Evolutionary conservation across 2,329 filamentous ascomycete genomes (phyloP).

Genomic region (Pseudocercospora musae): DNA sequence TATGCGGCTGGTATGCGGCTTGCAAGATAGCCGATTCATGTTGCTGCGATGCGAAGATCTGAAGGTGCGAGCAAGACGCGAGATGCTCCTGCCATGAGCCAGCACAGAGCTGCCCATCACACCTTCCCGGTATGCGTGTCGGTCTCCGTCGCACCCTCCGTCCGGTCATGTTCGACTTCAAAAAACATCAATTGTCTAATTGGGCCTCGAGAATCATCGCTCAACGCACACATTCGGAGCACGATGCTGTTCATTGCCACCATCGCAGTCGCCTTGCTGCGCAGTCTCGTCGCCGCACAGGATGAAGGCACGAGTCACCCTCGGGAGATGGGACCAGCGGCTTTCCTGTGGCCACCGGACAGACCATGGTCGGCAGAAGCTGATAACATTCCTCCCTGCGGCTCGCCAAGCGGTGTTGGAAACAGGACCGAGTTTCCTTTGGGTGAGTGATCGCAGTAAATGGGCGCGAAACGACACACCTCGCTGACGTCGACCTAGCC

Average conservation of each 20-base stretch:
- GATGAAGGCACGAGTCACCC: background rate
- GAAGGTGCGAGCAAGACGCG: background rate
- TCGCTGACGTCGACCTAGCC: constrained; percentile 35
- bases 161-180: background rate
- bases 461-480: background rate
- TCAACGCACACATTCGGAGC: background rate
- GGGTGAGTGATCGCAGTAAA: constrained; percentile 36
- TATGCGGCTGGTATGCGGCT: no score
- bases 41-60: background rate
- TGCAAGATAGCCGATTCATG: no score
- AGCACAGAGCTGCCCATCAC: background rate
- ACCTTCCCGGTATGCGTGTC: background rate
- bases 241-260: background rate
- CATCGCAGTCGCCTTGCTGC: background rate
- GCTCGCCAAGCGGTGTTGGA: constrained; percentile 46
- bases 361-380: constrained; percentile 53
- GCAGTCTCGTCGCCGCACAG: background rate
- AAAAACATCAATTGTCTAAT: background rate
- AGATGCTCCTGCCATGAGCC: background rate
- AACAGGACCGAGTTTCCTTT: constrained; percentile 58
- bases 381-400: constrained; percentile 59
- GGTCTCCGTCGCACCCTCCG: background rate
- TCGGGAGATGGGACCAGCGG: constrained; percentile 16
- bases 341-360: constrained; percentile 59
- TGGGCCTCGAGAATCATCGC: background rate